These are phyloP conservation scores for Populus trichocarpa DNA, from an alignment of 441 rosid species.

Conservation along the genomic window DNA sequence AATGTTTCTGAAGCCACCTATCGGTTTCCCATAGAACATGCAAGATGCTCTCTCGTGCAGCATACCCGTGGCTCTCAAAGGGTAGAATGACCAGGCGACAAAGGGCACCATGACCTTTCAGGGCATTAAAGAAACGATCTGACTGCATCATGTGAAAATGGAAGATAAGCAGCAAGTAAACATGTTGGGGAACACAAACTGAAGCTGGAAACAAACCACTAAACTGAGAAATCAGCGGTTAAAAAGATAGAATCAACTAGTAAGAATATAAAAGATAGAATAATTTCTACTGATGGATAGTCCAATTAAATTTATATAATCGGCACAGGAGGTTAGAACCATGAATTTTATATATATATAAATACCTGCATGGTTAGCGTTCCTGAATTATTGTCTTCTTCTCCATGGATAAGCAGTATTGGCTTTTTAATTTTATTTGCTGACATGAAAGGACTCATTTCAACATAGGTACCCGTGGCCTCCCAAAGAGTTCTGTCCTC, in stretches of 20 bases:
- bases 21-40: conserved; percentile 98
- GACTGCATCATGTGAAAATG: conserved; percentile 50
- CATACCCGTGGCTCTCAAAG: conserved; percentile 90
- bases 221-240: neutral
- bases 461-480: conserved; percentile 73
- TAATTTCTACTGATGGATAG: neutral
- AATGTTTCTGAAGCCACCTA: conserved; percentile 86
- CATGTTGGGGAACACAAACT: neutral
- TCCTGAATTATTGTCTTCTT: conserved; percentile 96
- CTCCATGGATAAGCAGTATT: conserved; percentile 92
- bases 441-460: conserved; percentile 97
- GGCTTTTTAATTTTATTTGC: conserved; percentile 95
- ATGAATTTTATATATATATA: neutral
- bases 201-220: conserved; percentile 7
- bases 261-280: neutral
- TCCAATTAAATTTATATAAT: neutral
- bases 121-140: conserved; percentile 89
- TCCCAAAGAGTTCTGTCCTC: conserved; percentile 99
- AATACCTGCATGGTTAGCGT: conserved; percentile 93
- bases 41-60: conserved; percentile 94
- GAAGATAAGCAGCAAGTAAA: conserved; percentile 19
- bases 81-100: conserved; percentile 86
- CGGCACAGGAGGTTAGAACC: neutral
- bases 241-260: neutral
- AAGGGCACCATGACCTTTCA: conserved; percentile 93